A percentile compares a stretch with the other conserved stretches of the same genome.
phyloP scores from a whole-genome alignment of 2,329 filamentous ascomycete genomes.

The Aspergillus viridinutans region DNA sequence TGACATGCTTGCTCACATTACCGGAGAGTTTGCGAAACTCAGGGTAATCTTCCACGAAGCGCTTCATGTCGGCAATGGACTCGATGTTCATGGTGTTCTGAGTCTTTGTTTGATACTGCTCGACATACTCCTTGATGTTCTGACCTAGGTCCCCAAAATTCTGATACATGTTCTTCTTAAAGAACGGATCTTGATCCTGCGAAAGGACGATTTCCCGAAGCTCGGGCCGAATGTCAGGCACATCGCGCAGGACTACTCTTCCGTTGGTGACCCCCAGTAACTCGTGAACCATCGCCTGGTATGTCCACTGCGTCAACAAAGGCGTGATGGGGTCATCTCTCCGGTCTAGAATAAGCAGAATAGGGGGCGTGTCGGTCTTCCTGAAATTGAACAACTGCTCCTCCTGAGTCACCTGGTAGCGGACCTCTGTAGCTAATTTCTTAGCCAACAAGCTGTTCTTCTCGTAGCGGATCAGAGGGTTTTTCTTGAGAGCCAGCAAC shows the following conservation, averaged over 20 bases:
- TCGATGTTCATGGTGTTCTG: constrained; percentile 95
- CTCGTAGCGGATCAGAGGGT: constrained; percentile 87
- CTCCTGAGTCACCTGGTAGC: constrained; percentile 91
- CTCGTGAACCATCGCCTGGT: constrained; percentile 99
- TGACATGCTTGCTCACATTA: constrained; percentile 98
- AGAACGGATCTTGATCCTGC: constrained; percentile 96
- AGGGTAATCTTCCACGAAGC: constrained; percentile 97
- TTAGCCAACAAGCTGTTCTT: constrained; percentile 86
- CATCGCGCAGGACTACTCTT: constrained; percentile 79
- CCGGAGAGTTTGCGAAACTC: constrained; percentile 96
- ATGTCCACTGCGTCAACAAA: constrained; percentile 94
- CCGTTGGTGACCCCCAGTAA: constrained; percentile 90
- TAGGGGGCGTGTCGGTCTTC: constrained; percentile 88
- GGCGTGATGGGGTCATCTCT: constrained; percentile 94
- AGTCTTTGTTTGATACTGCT: constrained; percentile 97
- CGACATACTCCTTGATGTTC: constrained; percentile 98
- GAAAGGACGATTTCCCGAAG: constrained; percentile 91
- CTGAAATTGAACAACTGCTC: constrained; percentile 96
- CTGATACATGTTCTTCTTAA: constrained; percentile 98
- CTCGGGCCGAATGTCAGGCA: constrained; percentile 80
- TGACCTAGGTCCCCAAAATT: constrained; percentile 95
- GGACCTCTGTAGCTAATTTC: constrained; percentile 87
- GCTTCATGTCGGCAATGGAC: constrained; percentile 97
- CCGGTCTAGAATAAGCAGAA: constrained; percentile 83
- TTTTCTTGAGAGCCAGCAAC: constrained; percentile 89